Base-by-base conservation (phyloP, 2,329 filamentous ascomycete species). In the Aspergillus brasiliensis region DNA sequence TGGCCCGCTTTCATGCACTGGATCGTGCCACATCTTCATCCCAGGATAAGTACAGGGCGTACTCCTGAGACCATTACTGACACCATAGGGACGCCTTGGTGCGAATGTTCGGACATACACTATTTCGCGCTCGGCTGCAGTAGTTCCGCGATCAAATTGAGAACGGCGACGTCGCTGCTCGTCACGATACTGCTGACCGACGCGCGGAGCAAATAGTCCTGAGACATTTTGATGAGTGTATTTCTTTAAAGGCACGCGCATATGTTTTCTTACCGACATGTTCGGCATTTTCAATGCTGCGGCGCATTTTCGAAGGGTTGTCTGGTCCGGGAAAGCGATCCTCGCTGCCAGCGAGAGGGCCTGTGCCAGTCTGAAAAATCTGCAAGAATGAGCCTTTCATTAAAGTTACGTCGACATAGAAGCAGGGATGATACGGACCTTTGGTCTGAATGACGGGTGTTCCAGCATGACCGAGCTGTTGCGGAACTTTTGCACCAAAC, bases 391-490 rank as follows among this genome's bases (percentile, higher is more conserved):
- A 58, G 57, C 27, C 17, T 59, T 7, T 54, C 3, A 19, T 51
- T 25, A 21, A 19, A 8, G 5, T 56, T 28, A 21, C 23, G 31
- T 49, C 11, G 31, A 34, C 17, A 15, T 25, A 15, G 21, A 44
- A 17, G 28, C 3, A 40, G 25, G 46, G 49, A 52, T 56, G 60
- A 37, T n/a, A 59, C 73, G 66, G 75, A 92, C 90, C 83, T 96
- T 96, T 0, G 95, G 95, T 0, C 92, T 88, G 69, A 92, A 96
- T 55, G 89, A 87, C 0, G 86, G 82, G 10, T 88, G 85, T 77
- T 98, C 93, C 0, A 94, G 82, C 92, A 98, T 97, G 28, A 99
- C 92, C 0, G 92, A 94, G 40, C 92, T 97, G 79, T 99, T 99
- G 37, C 95, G 88, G 72, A 99, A 99, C 73, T 98, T 97, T 74